Percentiles rank a stretch among this genome's conserved stretches.
Conservation (phyloP, 208 protist genomes). For the Acanthamoeba sp. region DNA sequence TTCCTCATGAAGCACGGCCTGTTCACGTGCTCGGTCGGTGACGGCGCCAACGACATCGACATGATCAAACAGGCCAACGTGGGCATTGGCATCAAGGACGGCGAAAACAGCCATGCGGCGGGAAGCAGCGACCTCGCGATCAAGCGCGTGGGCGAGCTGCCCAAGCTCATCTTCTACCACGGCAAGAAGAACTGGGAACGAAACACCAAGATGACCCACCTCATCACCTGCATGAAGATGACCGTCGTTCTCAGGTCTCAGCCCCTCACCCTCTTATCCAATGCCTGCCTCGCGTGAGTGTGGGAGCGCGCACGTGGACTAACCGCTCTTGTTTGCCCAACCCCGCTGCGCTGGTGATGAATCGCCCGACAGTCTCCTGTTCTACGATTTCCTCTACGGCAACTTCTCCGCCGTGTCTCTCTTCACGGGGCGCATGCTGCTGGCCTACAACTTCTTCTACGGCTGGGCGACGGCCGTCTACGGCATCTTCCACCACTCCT, state of each 20-base stretch:
- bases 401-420: constrained; percentile 54
- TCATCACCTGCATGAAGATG: constrained; percentile 77
- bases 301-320: too few relatives aligned
- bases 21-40: constrained; percentile 68
- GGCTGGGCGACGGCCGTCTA: constrained; percentile 74
- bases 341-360: too few relatives aligned
- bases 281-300: too few relatives aligned
- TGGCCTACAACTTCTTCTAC: constrained; percentile 77
- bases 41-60: constrained; percentile 75
- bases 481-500: constrained; percentile 74
- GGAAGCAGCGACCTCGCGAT: constrained; percentile 75
- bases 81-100: constrained; percentile 73
- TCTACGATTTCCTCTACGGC: constrained; percentile 67
- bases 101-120: constrained; percentile 68
- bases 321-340: too few relatives aligned
- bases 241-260: constrained; percentile 66
- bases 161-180: constrained; percentile 69
- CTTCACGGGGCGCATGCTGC: constrained; percentile 67
- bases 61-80: constrained; percentile 76
- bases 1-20: constrained; percentile 76
- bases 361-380: constrained; percentile 4
- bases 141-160: constrained; percentile 68
- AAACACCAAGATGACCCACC: constrained; percentile 74
- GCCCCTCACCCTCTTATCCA: too few relatives aligned
- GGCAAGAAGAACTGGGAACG: constrained; percentile 74